Base-by-base conservation (phyloP, 2,329 filamentous ascomycete genomes). In the Coniochaeta hoffmannii region DNA sequence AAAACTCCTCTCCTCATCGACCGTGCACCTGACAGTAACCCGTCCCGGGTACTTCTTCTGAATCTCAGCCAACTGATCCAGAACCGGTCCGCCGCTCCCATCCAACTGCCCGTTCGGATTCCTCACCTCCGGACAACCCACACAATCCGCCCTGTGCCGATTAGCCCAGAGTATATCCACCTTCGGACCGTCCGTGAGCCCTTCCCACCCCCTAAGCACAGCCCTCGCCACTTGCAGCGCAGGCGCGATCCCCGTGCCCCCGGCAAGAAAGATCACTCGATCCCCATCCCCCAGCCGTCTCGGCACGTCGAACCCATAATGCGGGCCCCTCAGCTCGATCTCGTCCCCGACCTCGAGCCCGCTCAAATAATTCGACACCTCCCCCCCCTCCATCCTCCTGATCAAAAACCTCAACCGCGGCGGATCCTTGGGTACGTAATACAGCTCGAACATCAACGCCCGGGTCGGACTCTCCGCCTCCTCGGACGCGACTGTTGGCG, bases 161-260 rank as follows among this genome's bases (percentile, higher is more conserved):
- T 84, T 90, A 17, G 92, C 91, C 92, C 93, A 99, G 1, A 97
- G 71, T 28, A 97, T 85, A 51, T 82, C 80, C 55, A 96, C 80
- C 41, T 65, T 74, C 2, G 75, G 72, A n/a, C 66, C 65, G 58
- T 15, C 61, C 55, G 19, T 59, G 58, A 31, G 59, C 41, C 14
- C 57, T 61, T 32, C 31, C 26, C 12, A 24, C 46, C 22, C 14
- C 26, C 26, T 15, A 4, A 85, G 71, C 11, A 93, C 70, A 0
- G 82, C 81, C 58, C 85, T 74, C 1, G 86, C 89, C 38, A 88
- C 82, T 71, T 97, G 93, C 69, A 97, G 72, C 8, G 92, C 94
- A 0, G 93, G 90, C 15, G 90, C 91, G 63, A 99, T 88, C 1
- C 94, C 93, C 0, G 94, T 99, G 0, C 94, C 94, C 1, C 92